Conservation (phyloP, 1,139 yeast species). For the Hyphopichia fennica region DNA sequence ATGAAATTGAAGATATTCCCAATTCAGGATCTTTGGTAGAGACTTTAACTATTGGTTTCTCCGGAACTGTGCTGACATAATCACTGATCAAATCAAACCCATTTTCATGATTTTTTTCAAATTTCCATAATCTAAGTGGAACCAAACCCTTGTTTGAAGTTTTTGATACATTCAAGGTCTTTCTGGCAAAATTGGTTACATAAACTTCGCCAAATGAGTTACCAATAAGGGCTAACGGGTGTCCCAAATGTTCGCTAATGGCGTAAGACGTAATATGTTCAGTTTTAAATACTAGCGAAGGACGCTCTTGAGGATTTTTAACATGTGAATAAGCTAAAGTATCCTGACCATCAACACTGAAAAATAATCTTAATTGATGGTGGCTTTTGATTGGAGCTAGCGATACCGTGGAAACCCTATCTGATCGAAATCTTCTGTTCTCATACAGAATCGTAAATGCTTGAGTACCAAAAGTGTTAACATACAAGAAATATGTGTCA, state of each 20-base stretch:
- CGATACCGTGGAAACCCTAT: conserved; percentile 19
- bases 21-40: conserved; percentile 55
- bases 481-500: conserved; percentile 35
- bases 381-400: conserved; percentile 28
- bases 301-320: conserved; percentile 38
- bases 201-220: conserved; percentile 59
- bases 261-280: conserved; percentile 32
- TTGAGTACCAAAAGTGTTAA: conserved; percentile 52
- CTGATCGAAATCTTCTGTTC: conserved; percentile 33
- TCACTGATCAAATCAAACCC: conserved; percentile 23
- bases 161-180: conserved; percentile 34
- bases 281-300: conserved; percentile 27
- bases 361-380: conserved; percentile 21
- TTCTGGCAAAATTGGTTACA: conserved; percentile 37
- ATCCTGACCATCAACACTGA: conserved; percentile 30
- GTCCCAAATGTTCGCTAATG: conserved; percentile 41
- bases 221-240: conserved; percentile 64
- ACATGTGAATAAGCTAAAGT: conserved; percentile 27
- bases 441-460: conserved; percentile 39
- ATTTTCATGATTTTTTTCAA: conserved; percentile 13
- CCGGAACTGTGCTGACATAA: conserved; percentile 27
- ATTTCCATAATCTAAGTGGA: conserved; percentile 40
- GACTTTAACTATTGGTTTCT: conserved; percentile 23
- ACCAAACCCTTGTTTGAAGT: conserved; percentile 27
- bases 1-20: conserved; percentile 52